phyloP scores from a whole-genome alignment of 768 basidiomycete genomes.

The Tylopilus rubrobrunneus region DNA sequence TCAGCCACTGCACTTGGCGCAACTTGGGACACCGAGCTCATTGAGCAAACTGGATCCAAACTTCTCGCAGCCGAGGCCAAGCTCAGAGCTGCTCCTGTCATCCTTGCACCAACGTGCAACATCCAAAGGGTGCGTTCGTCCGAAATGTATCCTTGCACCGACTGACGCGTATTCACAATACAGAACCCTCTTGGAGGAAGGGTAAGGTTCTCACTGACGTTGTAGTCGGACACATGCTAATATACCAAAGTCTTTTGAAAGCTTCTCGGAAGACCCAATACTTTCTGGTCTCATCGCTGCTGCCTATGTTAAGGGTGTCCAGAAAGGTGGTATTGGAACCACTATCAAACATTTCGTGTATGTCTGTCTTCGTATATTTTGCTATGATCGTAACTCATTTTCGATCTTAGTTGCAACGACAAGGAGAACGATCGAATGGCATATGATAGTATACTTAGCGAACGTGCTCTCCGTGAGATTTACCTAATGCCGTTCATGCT shows the following conservation, averaged over 20 bases:
- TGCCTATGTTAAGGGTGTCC: slow-evolving; percentile 73
- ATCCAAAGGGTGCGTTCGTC: slow-evolving; percentile 60
- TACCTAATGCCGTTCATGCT: slow-evolving; percentile 64
- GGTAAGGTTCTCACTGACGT: slow-evolving; percentile 31
- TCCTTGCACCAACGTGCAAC: slow-evolving; percentile 81
- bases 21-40: slow-evolving; percentile 65
- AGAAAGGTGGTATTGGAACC: slow-evolving; percentile 69
- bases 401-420: slow-evolving; percentile 57
- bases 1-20: slow-evolving; percentile 72
- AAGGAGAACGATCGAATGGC: slow-evolving; percentile 74
- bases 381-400: not conserved
- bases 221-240: slow-evolving; percentile 7
- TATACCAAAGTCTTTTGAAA: slow-evolving; percentile 58
- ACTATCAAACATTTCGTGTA: slow-evolving; percentile 83
- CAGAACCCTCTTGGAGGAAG: slow-evolving; percentile 71
- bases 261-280: slow-evolving; percentile 75
- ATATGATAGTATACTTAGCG: slow-evolving; percentile 49
- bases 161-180: not conserved
- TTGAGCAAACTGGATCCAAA: slow-evolving; percentile 57
- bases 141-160: not conserved
- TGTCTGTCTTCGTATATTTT: slow-evolving; percentile 6
- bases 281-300: slow-evolving; percentile 69
- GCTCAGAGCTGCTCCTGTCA: slow-evolving; percentile 59
- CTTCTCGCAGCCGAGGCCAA: slow-evolving; percentile 72
- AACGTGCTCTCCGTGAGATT: slow-evolving; percentile 53